A percentile compares a stretch with the other conserved stretches of the same genome.
Evolutionary conservation across 345 rosid genomes (phyloP).

Genomic region (Sapria himalayana): DNA sequence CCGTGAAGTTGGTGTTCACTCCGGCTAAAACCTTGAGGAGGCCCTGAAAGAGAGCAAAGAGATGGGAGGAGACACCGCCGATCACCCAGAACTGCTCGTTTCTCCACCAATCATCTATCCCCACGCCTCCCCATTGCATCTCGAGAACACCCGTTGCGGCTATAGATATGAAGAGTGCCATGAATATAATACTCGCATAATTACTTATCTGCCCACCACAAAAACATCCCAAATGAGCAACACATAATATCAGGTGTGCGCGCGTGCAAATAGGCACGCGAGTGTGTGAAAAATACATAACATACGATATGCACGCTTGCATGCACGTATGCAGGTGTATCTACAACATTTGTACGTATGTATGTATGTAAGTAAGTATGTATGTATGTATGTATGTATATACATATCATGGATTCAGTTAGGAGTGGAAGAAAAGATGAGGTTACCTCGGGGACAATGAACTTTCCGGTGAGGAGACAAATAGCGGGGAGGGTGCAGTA

Average conservation of each 20-base stretch:
- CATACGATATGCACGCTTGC: too few species aligned
- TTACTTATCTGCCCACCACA: constrained; percentile 63
- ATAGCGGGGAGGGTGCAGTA: constrained; percentile 87
- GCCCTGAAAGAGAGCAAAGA: constrained; percentile 91
- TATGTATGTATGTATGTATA: neutral
- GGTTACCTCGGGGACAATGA: constrained; percentile 91
- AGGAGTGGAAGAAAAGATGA: neutral
- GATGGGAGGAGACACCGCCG: constrained; percentile 88
- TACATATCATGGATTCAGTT: neutral
- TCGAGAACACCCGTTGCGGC: constrained; percentile 89
- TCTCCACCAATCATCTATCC: constrained; percentile 96
- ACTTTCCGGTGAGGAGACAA: constrained; percentile 80
- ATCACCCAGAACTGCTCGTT: constrained; percentile 99
- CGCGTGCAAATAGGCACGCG: too few species aligned
- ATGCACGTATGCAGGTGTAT: too few species aligned
- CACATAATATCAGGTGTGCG: too few species aligned
- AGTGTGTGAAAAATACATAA: too few species aligned
- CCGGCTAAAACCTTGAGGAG: constrained; percentile 89
- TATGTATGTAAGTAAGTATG: neutral
- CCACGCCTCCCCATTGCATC: constrained; percentile 99
- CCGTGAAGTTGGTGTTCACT: constrained; percentile 80
- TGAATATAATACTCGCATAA: constrained; percentile 73
- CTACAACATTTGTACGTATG: neutral
- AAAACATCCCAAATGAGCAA: neutral
- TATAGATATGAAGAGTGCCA: constrained; percentile 73